These are phyloP conservation scores for Serendipita sp. DNA, from an alignment of 768 basidiomycete genomes.

Conservation along the genomic window DNA sequence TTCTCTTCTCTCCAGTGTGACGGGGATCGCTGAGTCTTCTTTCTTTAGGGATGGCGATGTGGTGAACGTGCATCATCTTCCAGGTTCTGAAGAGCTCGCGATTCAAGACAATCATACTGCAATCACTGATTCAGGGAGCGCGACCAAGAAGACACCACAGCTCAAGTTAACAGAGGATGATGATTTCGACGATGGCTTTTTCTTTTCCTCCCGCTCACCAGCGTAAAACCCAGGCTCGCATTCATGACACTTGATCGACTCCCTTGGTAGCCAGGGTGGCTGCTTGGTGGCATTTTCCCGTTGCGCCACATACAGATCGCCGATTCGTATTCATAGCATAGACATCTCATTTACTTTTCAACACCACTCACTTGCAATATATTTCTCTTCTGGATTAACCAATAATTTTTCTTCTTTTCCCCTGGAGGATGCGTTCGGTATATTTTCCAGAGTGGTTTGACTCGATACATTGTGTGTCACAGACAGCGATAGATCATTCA, in stretches of 20 bases:
- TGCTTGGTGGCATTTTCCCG: too few relatives aligned
- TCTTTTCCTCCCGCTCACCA: not conserved
- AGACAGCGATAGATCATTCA: too few relatives aligned
- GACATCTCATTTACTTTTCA: too few relatives aligned
- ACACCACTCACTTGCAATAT: too few relatives aligned
- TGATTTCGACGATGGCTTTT: constrained; percentile 1
- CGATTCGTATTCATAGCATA: too few relatives aligned
- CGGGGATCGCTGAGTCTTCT: constrained; percentile 30
- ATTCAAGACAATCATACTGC: constrained; percentile 48
- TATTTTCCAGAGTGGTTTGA: too few relatives aligned
- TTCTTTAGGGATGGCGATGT: constrained; percentile 45
- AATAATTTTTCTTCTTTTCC: too few relatives aligned
- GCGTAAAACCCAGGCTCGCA: not conserved
- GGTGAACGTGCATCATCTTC: constrained; percentile 37
- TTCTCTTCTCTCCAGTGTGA: constrained; percentile 26
- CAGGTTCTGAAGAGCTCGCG: constrained; percentile 29
- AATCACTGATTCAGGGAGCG: not conserved
- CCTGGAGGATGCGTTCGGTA: too few relatives aligned
- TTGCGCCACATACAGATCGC: too few relatives aligned
- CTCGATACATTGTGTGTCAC: too few relatives aligned
- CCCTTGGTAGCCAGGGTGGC: too few relatives aligned
- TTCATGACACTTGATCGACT: not conserved
- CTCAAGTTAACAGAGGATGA: constrained; percentile 6
- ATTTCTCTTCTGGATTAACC: too few relatives aligned
- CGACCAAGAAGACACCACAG: not conserved